Conservation (phyloP, 176 grass and related monocot species). For the Oryza punctata region DNA sequence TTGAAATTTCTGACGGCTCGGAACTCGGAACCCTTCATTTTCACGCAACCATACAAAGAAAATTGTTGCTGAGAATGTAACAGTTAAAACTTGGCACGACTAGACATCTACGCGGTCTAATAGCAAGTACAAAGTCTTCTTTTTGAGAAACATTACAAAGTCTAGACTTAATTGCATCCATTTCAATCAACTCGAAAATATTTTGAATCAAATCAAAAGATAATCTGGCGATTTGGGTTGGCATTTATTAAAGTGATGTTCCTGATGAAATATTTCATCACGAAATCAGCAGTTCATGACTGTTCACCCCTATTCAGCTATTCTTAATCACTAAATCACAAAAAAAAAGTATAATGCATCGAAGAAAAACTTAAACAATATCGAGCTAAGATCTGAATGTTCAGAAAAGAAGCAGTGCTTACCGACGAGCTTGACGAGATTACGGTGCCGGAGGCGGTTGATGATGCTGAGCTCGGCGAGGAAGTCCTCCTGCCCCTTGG, state of each 20-base stretch:
- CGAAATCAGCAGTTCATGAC: not conserved
- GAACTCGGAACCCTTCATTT: not conserved
- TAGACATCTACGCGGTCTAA: not conserved
- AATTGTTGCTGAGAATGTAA: not conserved
- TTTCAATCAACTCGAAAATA: not conserved
- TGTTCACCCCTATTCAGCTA: not conserved
- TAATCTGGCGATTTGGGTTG: not conserved
- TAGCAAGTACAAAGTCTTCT: not conserved
- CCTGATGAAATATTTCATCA: not conserved
- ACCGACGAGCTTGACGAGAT: constrained; percentile 90
- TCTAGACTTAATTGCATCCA: not conserved
- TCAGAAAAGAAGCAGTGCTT: not conserved
- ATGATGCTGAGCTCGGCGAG: constrained; percentile 92
- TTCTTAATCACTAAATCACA: not conserved
- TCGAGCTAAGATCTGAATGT: not conserved
- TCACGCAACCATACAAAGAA: not conserved
- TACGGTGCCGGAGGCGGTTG: constrained; percentile 82
- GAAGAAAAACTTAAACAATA: not conserved
- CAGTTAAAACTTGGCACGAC: not conserved
- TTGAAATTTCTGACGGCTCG: not conserved
- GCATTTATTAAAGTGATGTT: not conserved
- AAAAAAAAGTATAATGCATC: not conserved
- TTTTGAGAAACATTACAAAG: too few species aligned
- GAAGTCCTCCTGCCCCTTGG: constrained; percentile 92
- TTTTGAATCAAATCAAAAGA: not conserved